A percentile compares a stretch with the other conserved stretches of the same genome.
Conservation (phyloP, 75 land plant species). For the Ceratopteris richardii region DNA sequence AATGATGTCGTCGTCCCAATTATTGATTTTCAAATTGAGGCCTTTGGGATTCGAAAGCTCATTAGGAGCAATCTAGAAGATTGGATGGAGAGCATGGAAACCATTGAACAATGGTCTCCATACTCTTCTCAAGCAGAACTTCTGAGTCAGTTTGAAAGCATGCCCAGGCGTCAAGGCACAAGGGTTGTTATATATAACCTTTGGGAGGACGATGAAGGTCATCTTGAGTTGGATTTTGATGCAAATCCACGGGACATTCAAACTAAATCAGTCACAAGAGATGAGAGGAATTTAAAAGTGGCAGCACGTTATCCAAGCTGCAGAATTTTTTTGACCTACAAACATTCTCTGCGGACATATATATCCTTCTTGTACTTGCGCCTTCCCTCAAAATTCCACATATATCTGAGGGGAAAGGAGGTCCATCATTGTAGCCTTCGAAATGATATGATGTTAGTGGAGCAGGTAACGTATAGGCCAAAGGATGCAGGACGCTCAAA, state of each 20-base stretch:
- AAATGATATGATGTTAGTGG: slow-evolving; percentile 61
- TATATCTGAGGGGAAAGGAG: slow-evolving; percentile 72
- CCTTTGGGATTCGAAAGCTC: slow-evolving; percentile 3
- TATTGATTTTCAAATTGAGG: not conserved
- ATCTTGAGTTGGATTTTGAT: slow-evolving; percentile 13
- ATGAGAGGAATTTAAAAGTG: not conserved
- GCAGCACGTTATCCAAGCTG: not conserved
- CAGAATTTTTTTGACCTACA: not conserved
- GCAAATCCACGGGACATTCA: not conserved
- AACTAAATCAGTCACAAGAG: not conserved
- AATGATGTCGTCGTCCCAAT: slow-evolving; percentile 13
- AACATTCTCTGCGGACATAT: slow-evolving; percentile 13
- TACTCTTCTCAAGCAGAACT: slow-evolving; percentile 6
- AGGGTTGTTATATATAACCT: slow-evolving; percentile 14
- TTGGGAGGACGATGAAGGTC: slow-evolving; percentile 9
- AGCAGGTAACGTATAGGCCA: slow-evolving; percentile 65
- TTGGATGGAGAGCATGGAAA: slow-evolving; percentile 7
- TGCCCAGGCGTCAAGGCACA: slow-evolving; percentile 8
- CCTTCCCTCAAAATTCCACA: slow-evolving; percentile 36
- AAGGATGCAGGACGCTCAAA: slow-evolving; percentile 23
- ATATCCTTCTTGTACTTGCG: slow-evolving; percentile 27
- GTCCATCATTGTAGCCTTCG: slow-evolving; percentile 75
- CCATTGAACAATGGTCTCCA: slow-evolving; percentile 12
- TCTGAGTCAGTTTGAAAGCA: slow-evolving; percentile 1
- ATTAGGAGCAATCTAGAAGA: not conserved